Conservation (phyloP, 495 filamentous ascomycete species). For the Hypoxylon fragiforme region DNA sequence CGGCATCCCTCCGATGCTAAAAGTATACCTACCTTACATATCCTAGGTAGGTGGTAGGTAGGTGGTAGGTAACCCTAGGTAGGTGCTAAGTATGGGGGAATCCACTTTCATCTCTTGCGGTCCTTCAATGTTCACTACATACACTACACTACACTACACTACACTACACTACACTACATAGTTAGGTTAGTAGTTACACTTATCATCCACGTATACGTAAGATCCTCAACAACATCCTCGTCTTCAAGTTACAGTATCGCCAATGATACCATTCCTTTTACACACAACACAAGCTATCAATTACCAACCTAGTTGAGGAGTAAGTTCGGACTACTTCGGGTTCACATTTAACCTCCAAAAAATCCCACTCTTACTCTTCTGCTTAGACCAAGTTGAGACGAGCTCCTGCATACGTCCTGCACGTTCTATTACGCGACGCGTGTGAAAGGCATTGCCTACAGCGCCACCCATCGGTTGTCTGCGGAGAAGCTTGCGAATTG, state of each 20-base stretch:
- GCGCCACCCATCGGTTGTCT: background rate
- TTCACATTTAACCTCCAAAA: constrained; percentile 6
- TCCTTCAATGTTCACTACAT: background rate
- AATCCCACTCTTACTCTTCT: background rate
- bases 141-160: no score
- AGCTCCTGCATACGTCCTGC: background rate
- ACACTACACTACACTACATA: no score
- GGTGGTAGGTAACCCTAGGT: no score
- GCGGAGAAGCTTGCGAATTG: constrained; percentile 14
- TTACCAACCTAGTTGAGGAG: background rate
- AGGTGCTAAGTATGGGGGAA: background rate
- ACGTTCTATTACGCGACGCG: constrained; percentile 25
- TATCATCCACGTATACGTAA: no score
- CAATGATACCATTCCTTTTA: constrained; percentile 2
- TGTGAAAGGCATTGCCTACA: background rate
- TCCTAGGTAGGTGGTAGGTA: no score
- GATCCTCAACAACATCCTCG: background rate
- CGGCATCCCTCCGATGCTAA: constrained; percentile 29
- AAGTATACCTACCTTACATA: no score
- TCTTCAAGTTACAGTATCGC: background rate
- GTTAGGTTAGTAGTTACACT: no score
- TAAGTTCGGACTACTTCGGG: constrained; percentile 20
- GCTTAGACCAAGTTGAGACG: background rate
- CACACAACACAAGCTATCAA: background rate
- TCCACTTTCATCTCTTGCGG: background rate